Evolutionary conservation across 2,329 filamentous ascomycete species (phyloP), one percentile per base, ranked within the genome.

Genomic region (Pochonia chlamydosporia): DNA sequence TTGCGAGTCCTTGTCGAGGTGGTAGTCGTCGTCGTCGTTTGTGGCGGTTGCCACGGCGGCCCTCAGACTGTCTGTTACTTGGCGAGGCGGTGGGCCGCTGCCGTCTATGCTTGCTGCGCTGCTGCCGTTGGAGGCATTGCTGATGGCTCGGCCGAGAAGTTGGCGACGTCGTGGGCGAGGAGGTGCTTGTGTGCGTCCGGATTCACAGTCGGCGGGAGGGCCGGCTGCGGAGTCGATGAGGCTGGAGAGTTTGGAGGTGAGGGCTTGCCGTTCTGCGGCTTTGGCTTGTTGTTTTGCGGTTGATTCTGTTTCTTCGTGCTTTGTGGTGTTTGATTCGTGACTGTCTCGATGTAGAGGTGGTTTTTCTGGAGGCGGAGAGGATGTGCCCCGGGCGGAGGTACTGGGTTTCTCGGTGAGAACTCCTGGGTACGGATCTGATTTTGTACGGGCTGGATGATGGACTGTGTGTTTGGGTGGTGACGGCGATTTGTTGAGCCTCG

Each of bases 61-160:
- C 41, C 46, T 33, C 14, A 48, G 36, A 11, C 40, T 46, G 11
- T 26, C 48, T 23, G 49, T 39, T 46, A 36, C 20, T 28, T 41
- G 46, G 14, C 42, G 45, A 35, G 46, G 31, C 4, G 44, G 42
- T 0, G 68, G 67, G 20, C 54, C 50, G 36, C 48, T 46, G 2
- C 52, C 56, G 37, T 46, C 44, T 4, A 64, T 66, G 46, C 74
- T 73, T 39, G 62, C 67, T n/a, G 58, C 59, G 44, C 65, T 74
- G 45, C 75, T 79, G 5, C 68, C 67, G 1, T 72, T 72, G 3
- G 78, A 82, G 3, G 70, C 71, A 56, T 81, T 82, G 63, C 78
- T 81, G 24, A 76, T 63, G 3, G 77, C 80, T 10, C 80, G 75
- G 5, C 80, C 80, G 3, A 83, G 65, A 47, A 83, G 75, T 46